These are phyloP conservation scores for Phlebiopsis flavidoalba DNA, from an alignment of 768 basidiomycete genomes.

Conservation along the genomic window DNA sequence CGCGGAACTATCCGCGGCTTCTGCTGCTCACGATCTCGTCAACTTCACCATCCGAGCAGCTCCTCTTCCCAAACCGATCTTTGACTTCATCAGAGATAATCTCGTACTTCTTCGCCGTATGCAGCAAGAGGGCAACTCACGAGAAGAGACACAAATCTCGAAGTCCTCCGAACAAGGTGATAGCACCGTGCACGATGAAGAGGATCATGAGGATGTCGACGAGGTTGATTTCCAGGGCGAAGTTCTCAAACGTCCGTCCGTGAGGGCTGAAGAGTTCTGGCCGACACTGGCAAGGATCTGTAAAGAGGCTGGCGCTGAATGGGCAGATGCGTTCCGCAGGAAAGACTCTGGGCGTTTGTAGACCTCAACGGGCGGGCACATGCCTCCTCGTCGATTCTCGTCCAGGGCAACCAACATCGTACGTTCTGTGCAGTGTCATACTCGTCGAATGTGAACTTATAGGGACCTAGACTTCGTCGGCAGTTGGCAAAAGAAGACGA, in stretches of 20 bases:
- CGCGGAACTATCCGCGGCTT: constrained; percentile 77
- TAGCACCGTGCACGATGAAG: constrained; percentile 13
- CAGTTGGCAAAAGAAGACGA: constrained; percentile 37
- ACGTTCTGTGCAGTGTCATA: constrained; percentile 23
- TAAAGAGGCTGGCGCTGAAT: constrained; percentile 66
- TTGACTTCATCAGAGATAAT: constrained; percentile 77
- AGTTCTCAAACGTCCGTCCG: constrained; percentile 53
- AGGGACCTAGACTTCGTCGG: constrained; percentile 40
- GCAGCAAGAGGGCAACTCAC: constrained; percentile 34
- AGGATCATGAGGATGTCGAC: constrained; percentile 26
- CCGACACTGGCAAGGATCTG: constrained; percentile 56
- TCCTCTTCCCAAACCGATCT: constrained; percentile 70
- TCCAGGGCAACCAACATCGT: constrained; percentile 49
- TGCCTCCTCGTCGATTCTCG: constrained; percentile 82
- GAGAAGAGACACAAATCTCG: constrained; percentile 1
- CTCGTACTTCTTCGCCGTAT: constrained; percentile 56
- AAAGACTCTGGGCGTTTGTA: constrained; percentile 88
- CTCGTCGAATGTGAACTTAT: neutral
- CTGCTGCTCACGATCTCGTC: constrained; percentile 64
- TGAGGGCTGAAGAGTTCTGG: constrained; percentile 82
- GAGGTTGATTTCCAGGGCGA: constrained; percentile 49
- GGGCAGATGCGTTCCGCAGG: constrained; percentile 65
- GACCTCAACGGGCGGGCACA: constrained; percentile 81
- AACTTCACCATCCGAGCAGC: constrained; percentile 79
- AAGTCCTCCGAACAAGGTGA: neutral